These are phyloP conservation scores for Zea mays DNA, from an alignment of 176 grass and related monocot species.

Conservation along the genomic window Zm-B73-REFERENCE-NAM-5.0 NC_050100.1:224337501-224338000, in stretches of 20 bases:
- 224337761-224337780: constrained; percentile 48
- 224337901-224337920: constrained; percentile 7
- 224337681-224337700: constrained; percentile 44
- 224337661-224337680: constrained; percentile 75
- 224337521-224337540: constrained; percentile 53
- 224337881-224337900: constrained; percentile 26
- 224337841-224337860: constrained; percentile 37
- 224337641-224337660: constrained; percentile 53
- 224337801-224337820: constrained; percentile 40
- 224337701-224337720: constrained; percentile 24
- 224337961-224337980: neutral
- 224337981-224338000: neutral
- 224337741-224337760: constrained; percentile 72
- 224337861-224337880: constrained; percentile 33
- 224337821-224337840: constrained; percentile 47
- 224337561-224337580: constrained; percentile 42
- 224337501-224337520: constrained; percentile 84
- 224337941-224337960: neutral
- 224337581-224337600: constrained; percentile 95
- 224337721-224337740: constrained; percentile 71
- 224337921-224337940: neutral
- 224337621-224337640: constrained; percentile 17
- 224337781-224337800: constrained; percentile 64
- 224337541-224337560: constrained; percentile 46
- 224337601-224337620: constrained; percentile 75